A percentile compares a stretch with the other conserved stretches of the same genome.
Evolutionary conservation across 257 asterid species (phyloP).

Genomic region (Ehretia macrophylla): DNA sequence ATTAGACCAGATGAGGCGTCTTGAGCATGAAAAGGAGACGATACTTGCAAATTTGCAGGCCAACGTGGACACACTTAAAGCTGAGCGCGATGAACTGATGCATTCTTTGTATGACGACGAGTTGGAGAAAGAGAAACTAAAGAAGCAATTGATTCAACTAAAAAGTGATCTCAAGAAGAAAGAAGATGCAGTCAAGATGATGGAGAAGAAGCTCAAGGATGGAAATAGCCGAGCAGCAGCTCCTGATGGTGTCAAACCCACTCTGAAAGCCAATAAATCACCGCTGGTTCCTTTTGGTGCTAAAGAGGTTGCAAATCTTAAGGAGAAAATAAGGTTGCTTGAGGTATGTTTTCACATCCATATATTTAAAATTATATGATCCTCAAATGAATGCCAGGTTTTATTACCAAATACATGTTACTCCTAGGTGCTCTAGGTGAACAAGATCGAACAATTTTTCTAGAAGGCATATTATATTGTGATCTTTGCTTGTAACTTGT

Average conservation of each 20-base stretch:
- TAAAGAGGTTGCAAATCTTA: conserved; percentile 53
- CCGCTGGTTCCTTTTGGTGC: conserved; percentile 27
- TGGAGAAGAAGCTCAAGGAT: conserved; percentile 67
- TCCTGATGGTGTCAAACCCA: conserved; percentile 31
- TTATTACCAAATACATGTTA: background rate
- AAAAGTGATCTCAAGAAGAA: conserved; percentile 53
- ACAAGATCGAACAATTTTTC: too few species aligned
- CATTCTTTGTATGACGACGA: conserved; percentile 32
- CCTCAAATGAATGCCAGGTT: background rate
- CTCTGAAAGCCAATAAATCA: conserved; percentile 28
- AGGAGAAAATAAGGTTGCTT: conserved; percentile 71
- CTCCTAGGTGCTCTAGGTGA: too few species aligned
- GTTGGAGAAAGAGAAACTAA: conserved; percentile 59
- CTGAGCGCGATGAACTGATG: conserved; percentile 40
- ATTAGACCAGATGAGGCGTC: conserved; percentile 30
- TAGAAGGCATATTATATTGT: too few species aligned
- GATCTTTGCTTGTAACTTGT: too few species aligned
- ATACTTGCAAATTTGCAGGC: conserved; percentile 33
- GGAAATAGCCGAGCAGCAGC: conserved; percentile 20
- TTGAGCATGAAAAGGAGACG: conserved; percentile 53
- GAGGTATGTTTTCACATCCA: conserved; percentile 52
- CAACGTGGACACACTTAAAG: conserved; percentile 47
- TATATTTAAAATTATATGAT: background rate
- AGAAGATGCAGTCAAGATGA: conserved; percentile 48
- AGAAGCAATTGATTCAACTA: conserved; percentile 46